Evolutionary conservation across 192 early-diverging fungal species (phyloP).

Genomic region (Phycomyces nitens): DNA sequence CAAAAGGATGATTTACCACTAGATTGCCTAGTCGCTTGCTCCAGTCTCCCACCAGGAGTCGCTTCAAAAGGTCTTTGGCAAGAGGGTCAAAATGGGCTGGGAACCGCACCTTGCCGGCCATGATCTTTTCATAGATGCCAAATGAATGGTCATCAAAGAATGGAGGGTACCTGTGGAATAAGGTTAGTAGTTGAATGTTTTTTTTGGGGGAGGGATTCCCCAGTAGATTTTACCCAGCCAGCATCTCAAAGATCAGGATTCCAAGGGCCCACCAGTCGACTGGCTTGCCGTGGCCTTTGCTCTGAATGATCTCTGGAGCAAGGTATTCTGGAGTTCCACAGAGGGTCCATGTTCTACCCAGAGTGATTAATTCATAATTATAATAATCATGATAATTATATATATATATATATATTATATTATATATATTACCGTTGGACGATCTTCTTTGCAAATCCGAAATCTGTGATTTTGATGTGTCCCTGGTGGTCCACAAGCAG

Average conservation of each 20-base stretch:
- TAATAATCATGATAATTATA: not conserved
- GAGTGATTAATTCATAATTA: no score
- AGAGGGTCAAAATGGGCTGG: slow-evolving; percentile 80
- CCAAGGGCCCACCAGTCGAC: slow-evolving; percentile 99
- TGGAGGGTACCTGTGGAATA: slow-evolving; percentile 88
- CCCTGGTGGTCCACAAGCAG: slow-evolving; percentile 79
- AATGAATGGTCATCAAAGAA: slow-evolving; percentile 98
- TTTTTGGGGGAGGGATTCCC: not conserved
- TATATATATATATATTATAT: not conserved
- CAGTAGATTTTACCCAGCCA: slow-evolving; percentile 68
- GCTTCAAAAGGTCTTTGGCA: slow-evolving; percentile 88
- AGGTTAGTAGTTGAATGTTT: no score
- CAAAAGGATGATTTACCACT: slow-evolving; percentile 37
- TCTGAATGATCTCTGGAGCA: slow-evolving; percentile 96
- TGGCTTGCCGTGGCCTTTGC: slow-evolving; percentile 93
- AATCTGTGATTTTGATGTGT: slow-evolving; percentile 97
- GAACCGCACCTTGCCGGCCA: slow-evolving; percentile 85
- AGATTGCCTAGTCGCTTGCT: slow-evolving; percentile 94
- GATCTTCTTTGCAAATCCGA: slow-evolving; percentile 96
- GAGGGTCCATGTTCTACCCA: slow-evolving; percentile 89
- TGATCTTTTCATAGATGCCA: slow-evolving; percentile 98
- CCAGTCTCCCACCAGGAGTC: slow-evolving; percentile 87
- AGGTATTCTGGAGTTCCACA: slow-evolving; percentile 98
- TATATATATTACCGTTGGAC: slow-evolving; percentile 42
- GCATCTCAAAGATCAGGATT: slow-evolving; percentile 97